Base-by-base conservation (phyloP, 495 filamentous ascomycete genomes). In the Delitschia confertaspora region DNA sequence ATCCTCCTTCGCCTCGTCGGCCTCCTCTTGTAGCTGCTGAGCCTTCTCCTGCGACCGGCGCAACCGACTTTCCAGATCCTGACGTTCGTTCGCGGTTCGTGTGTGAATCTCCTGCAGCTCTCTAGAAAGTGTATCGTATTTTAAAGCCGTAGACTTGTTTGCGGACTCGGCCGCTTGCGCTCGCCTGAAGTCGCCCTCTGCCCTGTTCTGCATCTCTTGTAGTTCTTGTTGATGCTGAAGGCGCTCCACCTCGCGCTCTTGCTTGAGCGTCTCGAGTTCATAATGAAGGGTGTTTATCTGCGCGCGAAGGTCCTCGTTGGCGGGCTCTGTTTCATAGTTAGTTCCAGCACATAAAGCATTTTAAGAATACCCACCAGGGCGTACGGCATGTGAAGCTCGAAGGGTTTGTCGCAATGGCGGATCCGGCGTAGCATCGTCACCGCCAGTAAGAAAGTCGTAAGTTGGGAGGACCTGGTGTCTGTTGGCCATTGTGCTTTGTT, bases 181-280 rank as follows among this genome's bases (percentile, higher is more conserved):
- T 52, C 79, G 80, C 47, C 80, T 73, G 60, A 85, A 91, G 50
- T 94, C 86, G 6, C 84, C 79, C 51, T 95, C 88, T 10, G 79
- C 78, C 49, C 79, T 83, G 20, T 75, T 64, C 53, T 83, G 79
- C 3, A 78, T 66, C 16, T 88, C 83, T 31, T 87, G 73, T 16
- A 93, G 59, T 53, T 95, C 88, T 52, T 86, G 83, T 42, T 93
- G 84, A 55, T 85, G 80, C 40, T 82, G 76, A 8, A 95, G 64
- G 2, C 69, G 72, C 38, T 78, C 65, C 34, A 95, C 66, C 29
- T 93, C 88, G 49, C 85, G 79, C 59, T 95, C 91, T 41, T 94
- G 85, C 49, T 86, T 88, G 47, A 85, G 68, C 8, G 73, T 68
- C 57, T 89, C 71, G 24, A 85, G 57, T 50, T 85, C 82, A 64